Base-by-base conservation (phyloP, 2,329 filamentous ascomycete genomes). In the Ceratocystis cacaofunesta region DNA sequence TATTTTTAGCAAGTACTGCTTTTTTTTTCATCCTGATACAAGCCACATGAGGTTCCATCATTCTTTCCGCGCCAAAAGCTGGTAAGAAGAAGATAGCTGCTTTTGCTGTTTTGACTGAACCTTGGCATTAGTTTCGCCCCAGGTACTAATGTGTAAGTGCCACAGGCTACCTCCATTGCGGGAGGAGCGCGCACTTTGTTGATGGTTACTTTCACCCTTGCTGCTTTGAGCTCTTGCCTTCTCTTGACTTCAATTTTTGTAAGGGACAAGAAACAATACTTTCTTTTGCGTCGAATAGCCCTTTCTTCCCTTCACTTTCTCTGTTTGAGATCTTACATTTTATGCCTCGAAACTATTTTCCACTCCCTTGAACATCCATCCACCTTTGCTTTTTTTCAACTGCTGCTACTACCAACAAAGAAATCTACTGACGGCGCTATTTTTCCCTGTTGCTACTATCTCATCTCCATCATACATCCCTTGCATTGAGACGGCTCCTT, bases 171-270 rank as follows among this genome's bases (percentile, higher is more conserved):
- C 55, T n/a, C 55, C 28, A 58, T 36, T 30, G 22, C 28, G 28
- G 25, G 32, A 36, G 55, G 55, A 58, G 15, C 55, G 12, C 28
- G 7, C 19, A 32, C 28, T 15, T 58, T 19, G 55, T 22, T 36
- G 55, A 10, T 28, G 55, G 17, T 58, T 58, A 19, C 25, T 30
- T 58, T 36, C 28, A 58, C 15, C 36, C 17, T 36, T 58, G 55
- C 32, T 58, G 55, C 55, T 12, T n/a, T 58, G 55, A 41, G 55
- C 55, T 58, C 28, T 58, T 58, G 55, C 55, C 55, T 30, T 55
- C 22, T 25, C 22, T 55, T 10, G 12, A 15, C 22, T 30, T 17
- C n/a, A 28, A 17, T 57, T 48, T 48, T 48, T 17, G 19, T 6
- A 36, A 36, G 28, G 28, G 32, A 6, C 17, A 19, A 3, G 28